Evolutionary conservation across 768 basidiomycete species (phyloP), one percentile per base, ranked within the genome.

Genomic region (Panaeolus papilionaceus): DNA sequence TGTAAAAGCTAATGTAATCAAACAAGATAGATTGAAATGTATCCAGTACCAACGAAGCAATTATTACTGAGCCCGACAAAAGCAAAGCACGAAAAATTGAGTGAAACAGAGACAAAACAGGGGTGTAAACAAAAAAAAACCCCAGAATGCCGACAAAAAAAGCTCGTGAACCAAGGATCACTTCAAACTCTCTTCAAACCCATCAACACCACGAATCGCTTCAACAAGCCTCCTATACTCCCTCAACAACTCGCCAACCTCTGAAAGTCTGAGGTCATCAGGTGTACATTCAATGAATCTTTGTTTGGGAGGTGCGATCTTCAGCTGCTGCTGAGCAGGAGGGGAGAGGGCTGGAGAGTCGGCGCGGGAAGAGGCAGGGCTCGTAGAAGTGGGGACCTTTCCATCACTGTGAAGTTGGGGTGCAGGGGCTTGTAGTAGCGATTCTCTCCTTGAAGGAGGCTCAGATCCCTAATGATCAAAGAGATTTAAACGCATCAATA

Each of bases 201-300:
- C 92, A 20, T 88, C 89, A 63, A 85, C 78, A 23, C 79, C 82
- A 33, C 86, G 79, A 39, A 95, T 79, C 18, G 84, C 88, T 49
- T 93, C 91, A 9, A 89, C 95, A 63, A 98, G 75, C 51, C 91
- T 81, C 70, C 87, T 86, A 77, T 98, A 98, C 70, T 98, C 96
- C 38, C 82, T 79, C 75, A 99, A 79, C 49, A 99, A 81, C 70
- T 91, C 88, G 0, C 84, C 88, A 1, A 98, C 88, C 71, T 99
- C 97, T 0, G 90, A 88, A 28, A 98, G 78, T 64, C 84, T 85
- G 64, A 99, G 77, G 69, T 99, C 97, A 64, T 90, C 92, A 61
- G 88, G 85, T 0, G 85, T 80, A 69, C 90, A 90, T 62, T 92
- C 87, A 65, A 94, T 68, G 75, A 96, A 95, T 11, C 91, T 86